Evolutionary conservation across 2,329 filamentous ascomycete genomes (phyloP).

Genomic region (Aspergillus thermomutatus): DNA sequence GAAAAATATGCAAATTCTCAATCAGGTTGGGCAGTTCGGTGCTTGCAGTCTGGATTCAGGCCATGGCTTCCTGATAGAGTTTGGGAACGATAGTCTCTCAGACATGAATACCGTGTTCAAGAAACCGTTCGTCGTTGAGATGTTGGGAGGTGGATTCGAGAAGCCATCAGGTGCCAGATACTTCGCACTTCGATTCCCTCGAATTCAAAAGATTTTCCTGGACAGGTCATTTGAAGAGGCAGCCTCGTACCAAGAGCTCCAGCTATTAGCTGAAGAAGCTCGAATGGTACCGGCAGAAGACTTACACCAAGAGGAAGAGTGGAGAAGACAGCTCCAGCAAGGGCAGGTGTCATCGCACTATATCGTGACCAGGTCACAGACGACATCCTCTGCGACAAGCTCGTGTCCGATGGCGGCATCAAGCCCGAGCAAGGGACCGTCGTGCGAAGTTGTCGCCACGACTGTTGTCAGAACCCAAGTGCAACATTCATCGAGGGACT

Average conservation of each 20-base stretch:
- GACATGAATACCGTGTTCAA: constrained; percentile 55
- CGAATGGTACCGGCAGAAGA: constrained; percentile 49
- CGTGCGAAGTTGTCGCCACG: neutral
- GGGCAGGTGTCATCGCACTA: constrained; percentile 41
- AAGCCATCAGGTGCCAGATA: constrained; percentile 66
- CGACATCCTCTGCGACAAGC: constrained; percentile 17
- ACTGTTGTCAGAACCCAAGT: neutral
- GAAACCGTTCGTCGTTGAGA: constrained; percentile 71
- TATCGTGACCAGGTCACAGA: constrained; percentile 22
- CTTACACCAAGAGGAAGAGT: constrained; percentile 59
- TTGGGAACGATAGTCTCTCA: constrained; percentile 40
- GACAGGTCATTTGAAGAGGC: constrained; percentile 70
- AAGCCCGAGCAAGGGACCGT: neutral
- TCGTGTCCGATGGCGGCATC: constrained; percentile 13
- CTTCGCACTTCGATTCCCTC: constrained; percentile 73
- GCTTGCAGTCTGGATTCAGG: constrained; percentile 34
- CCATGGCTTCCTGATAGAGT: constrained; percentile 44
- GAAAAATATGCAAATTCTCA: constrained; percentile 51
- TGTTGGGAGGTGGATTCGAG: constrained; percentile 77
- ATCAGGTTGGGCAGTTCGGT: constrained; percentile 46
- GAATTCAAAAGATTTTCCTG: constrained; percentile 71
- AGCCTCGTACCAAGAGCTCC: constrained; percentile 66
- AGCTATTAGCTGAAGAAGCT: constrained; percentile 61
- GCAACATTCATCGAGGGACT: neutral
- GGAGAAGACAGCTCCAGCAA: constrained; percentile 59